Evolutionary conservation across 768 basidiomycete genomes (phyloP).

Genomic region (Rhodotorula taiwanensis): DNA sequence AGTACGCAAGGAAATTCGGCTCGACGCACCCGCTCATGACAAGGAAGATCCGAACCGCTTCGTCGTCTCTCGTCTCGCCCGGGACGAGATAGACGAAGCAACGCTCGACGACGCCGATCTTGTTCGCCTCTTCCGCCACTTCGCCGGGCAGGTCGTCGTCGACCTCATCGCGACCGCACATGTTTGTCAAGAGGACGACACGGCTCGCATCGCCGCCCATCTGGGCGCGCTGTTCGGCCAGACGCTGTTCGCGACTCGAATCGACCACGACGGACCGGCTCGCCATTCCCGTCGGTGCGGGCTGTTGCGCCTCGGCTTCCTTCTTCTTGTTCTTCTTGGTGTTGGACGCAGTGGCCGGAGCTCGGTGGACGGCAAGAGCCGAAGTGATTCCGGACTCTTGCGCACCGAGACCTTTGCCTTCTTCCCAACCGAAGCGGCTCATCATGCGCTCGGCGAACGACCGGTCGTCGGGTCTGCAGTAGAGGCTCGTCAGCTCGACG

Average conservation of each 20-base stretch:
- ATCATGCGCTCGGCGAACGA: conserved; percentile 80
- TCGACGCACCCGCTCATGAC: conserved; percentile 44
- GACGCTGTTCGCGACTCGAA: conserved; percentile 2
- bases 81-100: conserved; percentile 73
- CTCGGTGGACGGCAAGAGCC: conserved; percentile 69
- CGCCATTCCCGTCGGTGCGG: conserved; percentile 12
- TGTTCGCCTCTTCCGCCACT: conserved; percentile 88
- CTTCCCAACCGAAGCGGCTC: conserved; percentile 94
- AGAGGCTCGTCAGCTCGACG: no score
- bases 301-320: background rate
- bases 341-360: conserved; percentile 1
- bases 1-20: conserved; percentile 50
- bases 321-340: conserved; percentile 8
- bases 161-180: conserved; percentile 75
- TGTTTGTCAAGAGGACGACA: conserved; percentile 79
- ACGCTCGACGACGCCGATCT: conserved; percentile 88
- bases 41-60: conserved; percentile 83
- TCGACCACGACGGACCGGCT: conserved; percentile 18
- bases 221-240: conserved; percentile 54
- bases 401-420: conserved; percentile 82
- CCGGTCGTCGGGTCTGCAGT: conserved; percentile 39
- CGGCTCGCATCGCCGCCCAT: conserved; percentile 82
- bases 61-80: conserved; percentile 54
- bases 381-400: conserved; percentile 80
- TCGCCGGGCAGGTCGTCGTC: conserved; percentile 72